Evolutionary conservation across 2,329 filamentous ascomycete genomes (phyloP).

Genomic region (Epichloe sp.): DNA sequence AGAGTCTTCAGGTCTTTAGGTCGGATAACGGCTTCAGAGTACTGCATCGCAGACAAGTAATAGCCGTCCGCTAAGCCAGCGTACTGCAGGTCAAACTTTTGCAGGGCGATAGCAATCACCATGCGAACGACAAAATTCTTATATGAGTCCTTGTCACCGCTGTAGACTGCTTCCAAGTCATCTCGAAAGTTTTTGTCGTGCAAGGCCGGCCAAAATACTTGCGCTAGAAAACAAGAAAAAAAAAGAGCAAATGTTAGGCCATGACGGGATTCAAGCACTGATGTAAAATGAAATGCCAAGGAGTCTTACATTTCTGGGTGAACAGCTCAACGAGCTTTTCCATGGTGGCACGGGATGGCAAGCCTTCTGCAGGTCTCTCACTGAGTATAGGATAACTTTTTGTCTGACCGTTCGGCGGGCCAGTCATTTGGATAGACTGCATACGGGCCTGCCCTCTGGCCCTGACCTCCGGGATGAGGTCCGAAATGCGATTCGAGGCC

Average conservation of each 20-base stretch:
- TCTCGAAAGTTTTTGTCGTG: constrained; percentile 69
- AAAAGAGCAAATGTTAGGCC: neutral
- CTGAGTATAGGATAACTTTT: constrained; percentile 90
- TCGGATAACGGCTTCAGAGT: constrained; percentile 68
- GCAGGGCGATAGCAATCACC: constrained; percentile 88
- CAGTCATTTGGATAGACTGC: constrained; percentile 45
- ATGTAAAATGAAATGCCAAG: neutral
- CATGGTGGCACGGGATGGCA: constrained; percentile 63
- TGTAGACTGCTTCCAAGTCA: constrained; percentile 71
- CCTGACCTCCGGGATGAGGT: constrained; percentile 68
- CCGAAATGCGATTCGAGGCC: constrained; percentile 79
- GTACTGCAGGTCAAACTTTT: constrained; percentile 79
- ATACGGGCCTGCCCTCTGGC: constrained; percentile 40
- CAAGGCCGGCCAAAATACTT: constrained; percentile 75
- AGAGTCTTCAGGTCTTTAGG: constrained; percentile 84
- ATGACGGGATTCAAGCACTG: no score
- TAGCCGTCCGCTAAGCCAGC: constrained; percentile 92
- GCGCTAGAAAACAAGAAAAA: constrained; percentile 38
- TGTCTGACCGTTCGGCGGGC: constrained; percentile 44
- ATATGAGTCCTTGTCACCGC: constrained; percentile 62
- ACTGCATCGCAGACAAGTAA: constrained; percentile 77
- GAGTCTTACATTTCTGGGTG: constrained; percentile 58
- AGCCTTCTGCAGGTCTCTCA: constrained; percentile 59
- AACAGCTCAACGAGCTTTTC: constrained; percentile 76
- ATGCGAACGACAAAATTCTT: constrained; percentile 82